Evolutionary conservation across 2,329 filamentous ascomycete genomes (phyloP).

Genomic region (Mariannaea elegans): DNA sequence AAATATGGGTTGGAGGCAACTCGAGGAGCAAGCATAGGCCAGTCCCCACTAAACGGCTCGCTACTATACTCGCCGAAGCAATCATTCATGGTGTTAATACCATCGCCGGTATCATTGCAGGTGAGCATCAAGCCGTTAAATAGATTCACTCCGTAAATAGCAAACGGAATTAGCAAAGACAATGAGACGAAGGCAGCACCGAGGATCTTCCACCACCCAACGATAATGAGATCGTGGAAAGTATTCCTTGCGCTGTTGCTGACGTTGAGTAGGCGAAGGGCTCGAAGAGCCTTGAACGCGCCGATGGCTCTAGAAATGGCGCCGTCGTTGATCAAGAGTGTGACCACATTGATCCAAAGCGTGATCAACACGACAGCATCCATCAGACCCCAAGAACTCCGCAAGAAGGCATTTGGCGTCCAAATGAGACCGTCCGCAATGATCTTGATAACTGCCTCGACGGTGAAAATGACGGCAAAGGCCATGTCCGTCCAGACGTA

Average conservation of each 20-base stretch:
- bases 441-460: constrained; percentile 90
- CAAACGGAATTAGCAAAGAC: constrained; percentile 93
- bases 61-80: constrained; percentile 87
- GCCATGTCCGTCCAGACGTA: constrained; percentile 94
- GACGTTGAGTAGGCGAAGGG: constrained; percentile 89
- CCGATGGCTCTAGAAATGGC: constrained; percentile 90
- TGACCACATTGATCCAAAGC: constrained; percentile 93
- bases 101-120: constrained; percentile 74
- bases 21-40: constrained; percentile 85
- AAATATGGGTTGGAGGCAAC: constrained; percentile 84
- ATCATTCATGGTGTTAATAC: constrained; percentile 68
- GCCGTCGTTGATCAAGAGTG: constrained; percentile 82
- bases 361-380: constrained; percentile 91
- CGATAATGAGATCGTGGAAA: constrained; percentile 94
- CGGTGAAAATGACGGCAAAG: constrained; percentile 86
- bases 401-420: constrained; percentile 96
- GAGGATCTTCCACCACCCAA: constrained; percentile 93
- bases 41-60: constrained; percentile 75
- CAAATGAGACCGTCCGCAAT: constrained; percentile 95
- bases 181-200: constrained; percentile 93
- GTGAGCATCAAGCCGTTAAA: constrained; percentile 83
- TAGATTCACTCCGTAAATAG: constrained; percentile 92
- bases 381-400: constrained; percentile 96
- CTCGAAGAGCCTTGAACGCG: constrained; percentile 95
- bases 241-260: constrained; percentile 96